Base-by-base conservation (phyloP, 2,329 filamentous ascomycete genomes). In the Trichoderma brevicompactum region DNA sequence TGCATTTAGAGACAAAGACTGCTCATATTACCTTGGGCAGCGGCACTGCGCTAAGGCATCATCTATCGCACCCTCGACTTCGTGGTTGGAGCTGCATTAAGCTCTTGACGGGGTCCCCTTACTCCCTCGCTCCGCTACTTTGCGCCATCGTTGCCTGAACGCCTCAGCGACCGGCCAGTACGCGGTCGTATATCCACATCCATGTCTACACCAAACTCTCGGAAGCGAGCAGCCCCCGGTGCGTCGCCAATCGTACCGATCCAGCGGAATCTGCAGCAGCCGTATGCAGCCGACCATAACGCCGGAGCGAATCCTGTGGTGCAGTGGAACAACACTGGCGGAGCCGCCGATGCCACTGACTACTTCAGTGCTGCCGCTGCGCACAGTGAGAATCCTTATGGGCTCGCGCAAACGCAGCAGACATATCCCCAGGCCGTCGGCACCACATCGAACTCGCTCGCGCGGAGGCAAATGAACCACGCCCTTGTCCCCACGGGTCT, bases 171-270 rank as follows among this genome's bases (percentile, higher is more conserved):
- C 56, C 46, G 49, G 38, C 49, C 41, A 41, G 32, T n/a, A 41
- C 56, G 49, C 38, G 56, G 56, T 49, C 56, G 41, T 19, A 65
- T 55, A 23, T 59, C 34, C 17, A n/a, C 38, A 3, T 52, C 55
- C 32, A 84, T 85, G 82, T 81, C 84, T 65, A 73, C 78, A 38
- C 77, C 80, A 52, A 85, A 85, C 68, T 76, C 83, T 19, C 79
- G 91, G 77, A 95, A 95, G 81, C 85, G 92, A 76, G 82, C 89
- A 70, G 91, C 91, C 53, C 89, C 91, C 65, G 91, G 89, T 74
- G 81, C 88, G 68, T 84, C 87, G 43, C 89, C 91, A n/a, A 79
- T 85, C 69, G 79, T 84, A 23, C 85, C 87, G 40, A 74, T 81
- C 56, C 80, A 81, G 67, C 80, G 83, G 44, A 80, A 80, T 69